Conservation (phyloP, 2,329 filamentous ascomycete species). For the Daldinia eschscholtzii region DNA sequence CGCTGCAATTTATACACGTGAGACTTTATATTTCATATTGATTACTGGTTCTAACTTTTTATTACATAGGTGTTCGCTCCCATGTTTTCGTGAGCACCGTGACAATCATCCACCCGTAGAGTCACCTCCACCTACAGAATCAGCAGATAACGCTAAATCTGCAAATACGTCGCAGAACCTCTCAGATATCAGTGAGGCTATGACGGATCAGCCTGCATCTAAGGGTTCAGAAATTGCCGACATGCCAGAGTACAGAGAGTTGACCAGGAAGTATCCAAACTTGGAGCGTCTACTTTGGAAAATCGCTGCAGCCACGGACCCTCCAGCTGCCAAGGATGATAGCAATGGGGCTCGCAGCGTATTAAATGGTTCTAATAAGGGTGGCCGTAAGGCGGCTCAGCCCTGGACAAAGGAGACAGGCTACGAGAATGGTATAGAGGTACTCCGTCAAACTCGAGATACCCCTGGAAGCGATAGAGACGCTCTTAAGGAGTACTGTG, state of each 20-base stretch:
- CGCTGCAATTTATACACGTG: conserved; percentile 71
- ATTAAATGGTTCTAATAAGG: conserved; percentile 32
- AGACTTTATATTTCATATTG: conserved; percentile 45
- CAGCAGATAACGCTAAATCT: neutral
- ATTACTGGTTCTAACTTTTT: conserved; percentile 13
- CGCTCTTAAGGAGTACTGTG: conserved; percentile 71
- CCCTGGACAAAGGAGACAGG: conserved; percentile 71
- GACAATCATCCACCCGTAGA: conserved; percentile 62
- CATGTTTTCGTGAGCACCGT: conserved; percentile 67
- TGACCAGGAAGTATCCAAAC: conserved; percentile 49
- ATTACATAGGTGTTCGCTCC: conserved; percentile 66
- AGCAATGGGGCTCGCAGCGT: conserved; percentile 23
- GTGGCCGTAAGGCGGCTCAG: conserved; percentile 55
- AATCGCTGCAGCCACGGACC: conserved; percentile 52
- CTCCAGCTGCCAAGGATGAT: conserved; percentile 37
- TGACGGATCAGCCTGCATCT: conserved; percentile 5
- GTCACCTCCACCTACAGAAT: neutral
- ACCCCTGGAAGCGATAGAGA: conserved; percentile 68
- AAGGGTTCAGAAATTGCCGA: conserved; percentile 46
- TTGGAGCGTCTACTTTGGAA: conserved; percentile 47
- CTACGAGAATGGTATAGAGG: conserved; percentile 66
- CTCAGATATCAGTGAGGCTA: neutral
- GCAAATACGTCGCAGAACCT: conserved; percentile 2
- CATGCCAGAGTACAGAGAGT: conserved; percentile 48
- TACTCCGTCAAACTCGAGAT: conserved; percentile 64